phyloP scores from a whole-genome alignment of 164 flowering plant species.

The Chimonanthus salicifolius region DNA sequence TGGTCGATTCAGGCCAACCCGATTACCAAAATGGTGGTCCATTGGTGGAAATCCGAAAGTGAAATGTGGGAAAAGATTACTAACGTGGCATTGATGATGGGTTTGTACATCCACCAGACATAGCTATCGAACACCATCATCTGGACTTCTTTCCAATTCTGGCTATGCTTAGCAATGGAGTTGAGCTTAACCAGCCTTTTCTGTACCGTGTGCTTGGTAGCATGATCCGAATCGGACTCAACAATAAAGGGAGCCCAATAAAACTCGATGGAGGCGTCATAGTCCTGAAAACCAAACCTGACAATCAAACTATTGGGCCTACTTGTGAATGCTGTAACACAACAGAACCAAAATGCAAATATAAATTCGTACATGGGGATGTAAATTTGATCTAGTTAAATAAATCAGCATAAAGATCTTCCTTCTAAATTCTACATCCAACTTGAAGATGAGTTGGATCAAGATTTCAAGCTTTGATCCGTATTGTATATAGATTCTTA shows the following conservation, averaged over 20 bases:
- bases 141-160: conserved; percentile 73
- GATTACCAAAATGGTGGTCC: background rate
- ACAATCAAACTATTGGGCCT: background rate
- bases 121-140: conserved; percentile 81
- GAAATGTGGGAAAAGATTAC: conserved; percentile 10
- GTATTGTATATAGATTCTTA: no score
- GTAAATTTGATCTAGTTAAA: background rate
- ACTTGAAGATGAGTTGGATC: no score
- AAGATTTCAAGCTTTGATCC: no score
- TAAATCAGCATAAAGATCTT: no score
- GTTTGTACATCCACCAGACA: conserved; percentile 95
- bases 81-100: conserved; percentile 79
- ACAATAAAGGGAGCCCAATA: conserved; percentile 94
- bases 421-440: no score
- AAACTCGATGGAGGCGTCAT: conserved; percentile 64
- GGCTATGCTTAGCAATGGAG: conserved; percentile 65
- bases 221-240: conserved; percentile 92
- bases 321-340: background rate
- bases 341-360: background rate
- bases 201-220: conserved; percentile 69
- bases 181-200: conserved; percentile 75
- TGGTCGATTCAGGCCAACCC: no score
- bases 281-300: conserved; percentile 42
- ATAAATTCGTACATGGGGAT: background rate
- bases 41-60: background rate